These are phyloP conservation scores for Pichia insulana DNA, from an alignment of 805 yeast genomes.

Conservation along the genomic window DNA sequence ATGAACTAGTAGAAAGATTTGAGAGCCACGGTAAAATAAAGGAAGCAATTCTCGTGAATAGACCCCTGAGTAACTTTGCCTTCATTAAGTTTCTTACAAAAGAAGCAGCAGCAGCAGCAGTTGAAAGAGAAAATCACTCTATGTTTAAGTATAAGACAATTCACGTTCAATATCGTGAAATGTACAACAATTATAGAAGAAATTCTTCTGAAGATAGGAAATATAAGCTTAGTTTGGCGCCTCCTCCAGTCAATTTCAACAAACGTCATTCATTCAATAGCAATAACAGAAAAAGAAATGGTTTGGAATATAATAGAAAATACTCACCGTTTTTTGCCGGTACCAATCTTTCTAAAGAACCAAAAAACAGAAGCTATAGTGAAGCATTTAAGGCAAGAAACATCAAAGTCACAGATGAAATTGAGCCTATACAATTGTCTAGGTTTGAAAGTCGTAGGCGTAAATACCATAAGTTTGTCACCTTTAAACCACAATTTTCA, in stretches of 20 bases:
- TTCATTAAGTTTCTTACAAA: conserved; percentile 60
- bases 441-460: too few species aligned
- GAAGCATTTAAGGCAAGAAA: too few species aligned
- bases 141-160: conserved; percentile 64
- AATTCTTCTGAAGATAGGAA: conserved; percentile 20
- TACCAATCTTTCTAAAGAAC: too few species aligned
- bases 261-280: conserved; percentile 25
- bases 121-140: conserved; percentile 78
- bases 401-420: too few species aligned
- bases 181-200: conserved; percentile 32
- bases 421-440: too few species aligned
- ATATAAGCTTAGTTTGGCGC: conserved; percentile 44
- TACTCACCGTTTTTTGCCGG: neutral
- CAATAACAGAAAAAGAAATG: neutral
- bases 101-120: conserved; percentile 76
- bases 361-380: too few species aligned
- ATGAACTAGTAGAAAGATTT: conserved; percentile 51
- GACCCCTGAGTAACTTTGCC: conserved; percentile 53
- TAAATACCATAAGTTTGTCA: too few species aligned
- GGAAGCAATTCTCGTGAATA: conserved; percentile 46
- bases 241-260: conserved; percentile 69
- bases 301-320: too few species aligned
- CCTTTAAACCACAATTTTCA: too few species aligned
- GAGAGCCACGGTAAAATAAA: conserved; percentile 56
- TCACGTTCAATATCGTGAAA: conserved; percentile 77